Conservation (phyloP, 805 yeast species). For the Teunomyces aglyptinius region DNA sequence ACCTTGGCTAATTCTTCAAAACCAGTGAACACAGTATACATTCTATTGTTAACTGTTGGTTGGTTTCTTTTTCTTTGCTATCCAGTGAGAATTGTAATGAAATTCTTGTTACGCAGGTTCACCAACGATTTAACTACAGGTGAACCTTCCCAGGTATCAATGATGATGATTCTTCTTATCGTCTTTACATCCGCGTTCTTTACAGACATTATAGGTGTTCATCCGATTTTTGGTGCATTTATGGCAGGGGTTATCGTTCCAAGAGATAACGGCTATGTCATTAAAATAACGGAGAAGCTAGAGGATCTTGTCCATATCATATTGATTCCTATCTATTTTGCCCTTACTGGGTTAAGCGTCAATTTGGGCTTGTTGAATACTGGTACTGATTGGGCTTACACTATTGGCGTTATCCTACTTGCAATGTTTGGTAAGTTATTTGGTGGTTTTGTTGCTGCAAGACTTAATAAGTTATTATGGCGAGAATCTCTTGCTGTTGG, state of each 20-base stretch:
- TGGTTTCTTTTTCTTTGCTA: slow-evolving; percentile 63
- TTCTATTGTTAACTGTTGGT: slow-evolving; percentile 61
- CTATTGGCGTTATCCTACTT: slow-evolving; percentile 61
- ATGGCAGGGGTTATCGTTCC: slow-evolving; percentile 75
- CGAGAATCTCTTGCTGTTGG: slow-evolving; percentile 78
- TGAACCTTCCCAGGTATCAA: slow-evolving; percentile 59
- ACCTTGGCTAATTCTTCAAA: slow-evolving; percentile 72
- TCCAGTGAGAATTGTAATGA: slow-evolving; percentile 54
- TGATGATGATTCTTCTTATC: slow-evolving; percentile 52
- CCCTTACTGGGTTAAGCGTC: slow-evolving; percentile 72
- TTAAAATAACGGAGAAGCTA: slow-evolving; percentile 66
- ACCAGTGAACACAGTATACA: slow-evolving; percentile 68
- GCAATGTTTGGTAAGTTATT: slow-evolving; percentile 66
- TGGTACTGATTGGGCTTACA: slow-evolving; percentile 79
- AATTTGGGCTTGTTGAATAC: slow-evolving; percentile 60
- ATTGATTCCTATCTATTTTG: slow-evolving; percentile 75
- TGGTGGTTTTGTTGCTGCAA: slow-evolving; percentile 69
- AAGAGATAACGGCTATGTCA: slow-evolving; percentile 70
- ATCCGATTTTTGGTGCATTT: slow-evolving; percentile 84
- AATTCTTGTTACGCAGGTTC: slow-evolving; percentile 40
- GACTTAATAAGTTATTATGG: slow-evolving; percentile 60
- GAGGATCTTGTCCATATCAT: slow-evolving; percentile 75
- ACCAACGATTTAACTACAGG: slow-evolving; percentile 60
- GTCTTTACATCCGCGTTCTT: slow-evolving; percentile 70
- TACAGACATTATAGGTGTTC: slow-evolving; percentile 83